phyloP scores from a whole-genome alignment of 768 basidiomycete species.

The Naganishia vishniacii region DNA sequence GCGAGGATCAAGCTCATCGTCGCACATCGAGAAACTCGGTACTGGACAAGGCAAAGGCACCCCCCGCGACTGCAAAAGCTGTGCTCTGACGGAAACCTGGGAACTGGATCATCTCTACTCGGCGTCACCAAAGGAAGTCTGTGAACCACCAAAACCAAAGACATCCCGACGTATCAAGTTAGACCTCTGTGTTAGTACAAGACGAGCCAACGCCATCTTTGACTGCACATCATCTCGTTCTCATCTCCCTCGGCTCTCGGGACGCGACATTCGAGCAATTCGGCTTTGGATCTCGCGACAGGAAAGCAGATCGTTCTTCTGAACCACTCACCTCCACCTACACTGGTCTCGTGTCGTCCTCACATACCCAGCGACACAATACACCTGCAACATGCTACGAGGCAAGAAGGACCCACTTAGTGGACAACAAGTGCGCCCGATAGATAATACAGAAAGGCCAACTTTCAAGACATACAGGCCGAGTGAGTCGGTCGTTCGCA shows the following conservation, averaged over 20 bases:
- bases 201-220: too few species aligned
- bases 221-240: too few species aligned
- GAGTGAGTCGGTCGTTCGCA: slow-evolving; percentile 15
- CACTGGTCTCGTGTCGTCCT: too few species aligned
- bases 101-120: slow-evolving; percentile 10
- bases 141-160: not conserved
- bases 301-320: too few species aligned
- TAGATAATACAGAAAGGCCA: slow-evolving; percentile 17
- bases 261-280: too few species aligned
- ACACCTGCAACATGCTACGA: not conserved
- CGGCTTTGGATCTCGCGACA: too few species aligned
- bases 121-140: not conserved
- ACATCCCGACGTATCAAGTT: not conserved
- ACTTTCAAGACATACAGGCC: slow-evolving; percentile 26
- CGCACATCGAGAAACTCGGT: too few species aligned
- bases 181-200: too few species aligned
- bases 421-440: slow-evolving; percentile 10
- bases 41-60: too few species aligned
- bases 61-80: not conserved
- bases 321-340: too few species aligned
- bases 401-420: slow-evolving; percentile 12
- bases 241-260: too few species aligned
- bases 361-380: not conserved
- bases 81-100: slow-evolving; percentile 1
- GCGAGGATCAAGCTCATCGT: too few species aligned